Evolutionary conservation across 2,329 filamentous ascomycete genomes (phyloP).

Genomic region (Albophoma yamanashiensis): DNA sequence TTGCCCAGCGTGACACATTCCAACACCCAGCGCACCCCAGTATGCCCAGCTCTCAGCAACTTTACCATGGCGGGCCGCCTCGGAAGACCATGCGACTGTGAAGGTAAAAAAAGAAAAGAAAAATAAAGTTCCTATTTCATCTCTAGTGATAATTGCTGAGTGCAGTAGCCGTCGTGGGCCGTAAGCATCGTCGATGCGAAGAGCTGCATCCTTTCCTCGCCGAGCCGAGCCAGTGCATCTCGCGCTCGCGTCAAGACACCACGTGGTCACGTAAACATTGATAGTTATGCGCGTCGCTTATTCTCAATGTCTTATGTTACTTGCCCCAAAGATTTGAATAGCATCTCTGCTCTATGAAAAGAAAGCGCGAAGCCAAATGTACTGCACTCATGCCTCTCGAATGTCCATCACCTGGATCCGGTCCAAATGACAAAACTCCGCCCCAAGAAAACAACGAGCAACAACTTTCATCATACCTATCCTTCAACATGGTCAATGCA

Average conservation of each 20-base stretch:
- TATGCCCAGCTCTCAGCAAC: not conserved
- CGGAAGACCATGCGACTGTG: not conserved
- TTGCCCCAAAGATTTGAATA: conserved; percentile 16
- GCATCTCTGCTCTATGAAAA: conserved; percentile 21
- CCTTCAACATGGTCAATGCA: conserved; percentile 5
- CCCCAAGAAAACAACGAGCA: conserved; percentile 6
- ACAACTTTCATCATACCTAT: conserved; percentile 6
- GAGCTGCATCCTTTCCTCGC: not conserved
- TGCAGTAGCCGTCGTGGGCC: not conserved
- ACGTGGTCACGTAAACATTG: not conserved
- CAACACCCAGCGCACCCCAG: conserved; percentile 11
- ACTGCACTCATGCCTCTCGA: conserved; percentile 20
- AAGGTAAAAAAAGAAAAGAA: too few relatives aligned
- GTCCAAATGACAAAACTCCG: conserved; percentile 19
- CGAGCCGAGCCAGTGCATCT: too few relatives aligned
- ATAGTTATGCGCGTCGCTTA: not conserved
- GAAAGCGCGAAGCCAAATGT: conserved; percentile 22
- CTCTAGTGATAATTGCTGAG: not conserved
- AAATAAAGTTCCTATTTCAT: not conserved
- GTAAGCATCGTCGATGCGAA: too few relatives aligned
- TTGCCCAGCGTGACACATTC: conserved; percentile 27
- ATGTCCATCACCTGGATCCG: conserved; percentile 20
- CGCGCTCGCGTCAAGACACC: too few relatives aligned
- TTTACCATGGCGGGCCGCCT: not conserved
- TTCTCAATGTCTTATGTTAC: conserved; percentile 19